phyloP scores from a whole-genome alignment of 495 filamentous ascomycete genomes.

The Pyrenula massariospora region DNA sequence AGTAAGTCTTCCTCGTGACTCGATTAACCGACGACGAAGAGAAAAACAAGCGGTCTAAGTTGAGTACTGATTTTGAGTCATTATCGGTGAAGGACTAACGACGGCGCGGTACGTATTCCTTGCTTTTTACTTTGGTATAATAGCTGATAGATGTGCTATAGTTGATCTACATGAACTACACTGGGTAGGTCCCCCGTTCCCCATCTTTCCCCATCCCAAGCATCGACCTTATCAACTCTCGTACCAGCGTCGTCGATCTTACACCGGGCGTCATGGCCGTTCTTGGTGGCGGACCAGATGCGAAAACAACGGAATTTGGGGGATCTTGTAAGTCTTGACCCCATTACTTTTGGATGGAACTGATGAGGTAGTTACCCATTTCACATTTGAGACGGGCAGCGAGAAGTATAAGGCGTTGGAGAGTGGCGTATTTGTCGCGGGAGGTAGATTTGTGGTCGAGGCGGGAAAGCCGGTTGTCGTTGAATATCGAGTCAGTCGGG shows the following conservation, averaged over 20 bases:
- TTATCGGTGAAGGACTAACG: neutral
- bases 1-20: constrained; percentile 19
- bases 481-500: constrained; percentile 50
- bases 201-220: neutral
- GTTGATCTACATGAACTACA: constrained; percentile 38
- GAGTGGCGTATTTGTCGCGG: constrained; percentile 39
- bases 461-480: constrained; percentile 38
- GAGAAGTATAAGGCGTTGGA: constrained; percentile 38
- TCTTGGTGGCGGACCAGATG: constrained; percentile 27
- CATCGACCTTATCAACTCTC: neutral
- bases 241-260: constrained; percentile 22
- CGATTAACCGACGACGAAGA: no score
- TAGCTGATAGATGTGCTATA: constrained; percentile 5
- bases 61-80: neutral
- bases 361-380: constrained; percentile 29
- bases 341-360: neutral
- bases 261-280: constrained; percentile 25
- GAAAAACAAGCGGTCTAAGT: no score
- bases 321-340: constrained; percentile 36
- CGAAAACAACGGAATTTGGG: constrained; percentile 41
- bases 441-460: constrained; percentile 42
- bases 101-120: neutral
- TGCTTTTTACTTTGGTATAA: no score
- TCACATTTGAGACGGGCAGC: constrained; percentile 42
- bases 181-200: constrained; percentile 7